Evolutionary conservation across 768 basidiomycete species (phyloP), one percentile per base, ranked within the genome.

Genomic region (Leccinum boreale): DNA sequence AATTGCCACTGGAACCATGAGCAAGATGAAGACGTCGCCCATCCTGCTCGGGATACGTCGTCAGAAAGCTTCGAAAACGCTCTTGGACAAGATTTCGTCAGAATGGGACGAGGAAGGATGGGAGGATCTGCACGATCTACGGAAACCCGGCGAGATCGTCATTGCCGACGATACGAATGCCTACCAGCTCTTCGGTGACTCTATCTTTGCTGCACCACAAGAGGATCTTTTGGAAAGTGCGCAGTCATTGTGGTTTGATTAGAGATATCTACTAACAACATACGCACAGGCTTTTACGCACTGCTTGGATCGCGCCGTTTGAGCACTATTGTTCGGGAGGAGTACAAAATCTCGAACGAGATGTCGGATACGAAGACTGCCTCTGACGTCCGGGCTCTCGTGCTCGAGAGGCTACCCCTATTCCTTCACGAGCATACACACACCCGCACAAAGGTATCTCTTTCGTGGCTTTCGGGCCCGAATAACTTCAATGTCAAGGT

Each of bases 381-480:
- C 3, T 62, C 67, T 1, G 83, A 87, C 10, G 80, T 79, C 10
- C 83, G 84, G 3, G 64, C 77, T 3, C 77, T 92, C 36, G 84
- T 94, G 12, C 73, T 96, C 26, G 90, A 98, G 72, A 78, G 95
- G 31, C 75, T 97, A 19, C 92, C 95, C 0, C 75, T 99, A 29
- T 98, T 98, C 76, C 78, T 98, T 5, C 89, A 96, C 53, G 96
- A 98, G 65, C 90, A 94, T 55, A 84, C 82, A 1, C 87, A 89
- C 68, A 75, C 86, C 0, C 79, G 78, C 21, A 83, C 85, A 0
- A 77, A 76, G 36, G 80, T 91, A 9, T 78, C 87, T 1, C 82
- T 81, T 59, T 78, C 76, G 45, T 92, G 90, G 90, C 73, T 92
- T 28, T 84, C 79, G 19, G 75, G 78, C 4, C 75, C 79, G 5